Evolutionary conservation across 352 stramenopile genomes (phyloP).

Genomic region (Sclerospora graminicola): DNA sequence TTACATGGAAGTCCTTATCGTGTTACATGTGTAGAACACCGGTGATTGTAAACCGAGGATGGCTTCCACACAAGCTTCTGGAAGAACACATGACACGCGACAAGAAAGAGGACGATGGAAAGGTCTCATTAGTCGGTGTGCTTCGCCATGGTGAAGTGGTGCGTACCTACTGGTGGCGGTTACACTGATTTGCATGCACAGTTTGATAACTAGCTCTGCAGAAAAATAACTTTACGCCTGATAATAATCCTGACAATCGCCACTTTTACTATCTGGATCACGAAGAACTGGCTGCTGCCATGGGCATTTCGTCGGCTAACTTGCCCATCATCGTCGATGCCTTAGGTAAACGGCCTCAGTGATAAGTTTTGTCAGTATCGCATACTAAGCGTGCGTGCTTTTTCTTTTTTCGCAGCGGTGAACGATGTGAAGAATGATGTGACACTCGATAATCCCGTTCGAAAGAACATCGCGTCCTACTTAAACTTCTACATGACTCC

Average conservation of each 20-base stretch:
- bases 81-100: constrained; percentile 51
- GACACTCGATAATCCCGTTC: constrained; percentile 43
- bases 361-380: not conserved
- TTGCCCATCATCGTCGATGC: constrained; percentile 74
- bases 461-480: constrained; percentile 73
- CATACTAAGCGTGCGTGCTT: not conserved
- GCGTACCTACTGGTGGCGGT: not conserved
- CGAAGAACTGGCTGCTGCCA: constrained; percentile 60
- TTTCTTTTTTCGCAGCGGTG: constrained; percentile 18
- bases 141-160: constrained; percentile 76
- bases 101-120: constrained; percentile 43
- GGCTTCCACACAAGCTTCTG: constrained; percentile 66
- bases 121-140: constrained; percentile 56
- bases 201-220: constrained; percentile 7
- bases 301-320: constrained; percentile 52
- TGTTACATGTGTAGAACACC: constrained; percentile 43
- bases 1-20: not conserved
- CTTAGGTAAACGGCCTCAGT: constrained; percentile 23
- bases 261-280: constrained; percentile 83
- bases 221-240: constrained; percentile 72
- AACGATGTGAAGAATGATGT: constrained; percentile 23
- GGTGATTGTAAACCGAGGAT: constrained; percentile 80
- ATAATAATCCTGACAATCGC: constrained; percentile 60
- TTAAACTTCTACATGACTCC: constrained; percentile 86
- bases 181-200: not conserved